Evolutionary conservation across 169 alveolate species (phyloP).

Genomic region (Neospora caninum): DNA sequence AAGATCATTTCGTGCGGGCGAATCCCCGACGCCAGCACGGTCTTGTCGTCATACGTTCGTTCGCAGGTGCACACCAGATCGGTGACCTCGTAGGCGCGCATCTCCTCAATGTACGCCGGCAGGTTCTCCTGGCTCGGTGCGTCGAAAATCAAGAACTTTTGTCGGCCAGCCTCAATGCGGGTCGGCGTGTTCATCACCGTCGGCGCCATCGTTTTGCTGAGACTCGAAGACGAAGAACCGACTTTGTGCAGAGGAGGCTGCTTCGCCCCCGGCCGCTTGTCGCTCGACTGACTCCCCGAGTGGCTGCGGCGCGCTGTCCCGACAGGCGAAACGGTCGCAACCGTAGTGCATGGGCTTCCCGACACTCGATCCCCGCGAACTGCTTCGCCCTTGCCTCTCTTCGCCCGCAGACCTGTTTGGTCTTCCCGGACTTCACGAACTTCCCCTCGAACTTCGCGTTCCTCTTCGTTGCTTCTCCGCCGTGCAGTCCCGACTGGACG

Average conservation of each 20-base stretch:
- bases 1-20: conserved; percentile 83
- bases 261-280: no score
- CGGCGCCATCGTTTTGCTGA: background rate
- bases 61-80: conserved; percentile 92
- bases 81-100: conserved; percentile 83
- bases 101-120: conserved; percentile 82
- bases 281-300: no score
- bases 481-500: no score
- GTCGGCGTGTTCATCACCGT: conserved; percentile 88
- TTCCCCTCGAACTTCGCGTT: no score
- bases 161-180: conserved; percentile 82
- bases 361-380: no score
- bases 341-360: no score
- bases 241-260: background rate
- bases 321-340: no score
- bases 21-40: conserved; percentile 78
- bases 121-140: conserved; percentile 89
- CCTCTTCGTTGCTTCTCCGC: no score
- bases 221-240: background rate
- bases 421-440: no score
- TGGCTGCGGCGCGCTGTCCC: no score
- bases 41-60: conserved; percentile 82
- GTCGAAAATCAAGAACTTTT: conserved; percentile 86
- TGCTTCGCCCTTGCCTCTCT: no score
- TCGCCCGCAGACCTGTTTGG: no score